phyloP scores from a whole-genome alignment of 2,329 filamentous ascomycete genomes.

The Pseudogymnoascus sp. region DNA sequence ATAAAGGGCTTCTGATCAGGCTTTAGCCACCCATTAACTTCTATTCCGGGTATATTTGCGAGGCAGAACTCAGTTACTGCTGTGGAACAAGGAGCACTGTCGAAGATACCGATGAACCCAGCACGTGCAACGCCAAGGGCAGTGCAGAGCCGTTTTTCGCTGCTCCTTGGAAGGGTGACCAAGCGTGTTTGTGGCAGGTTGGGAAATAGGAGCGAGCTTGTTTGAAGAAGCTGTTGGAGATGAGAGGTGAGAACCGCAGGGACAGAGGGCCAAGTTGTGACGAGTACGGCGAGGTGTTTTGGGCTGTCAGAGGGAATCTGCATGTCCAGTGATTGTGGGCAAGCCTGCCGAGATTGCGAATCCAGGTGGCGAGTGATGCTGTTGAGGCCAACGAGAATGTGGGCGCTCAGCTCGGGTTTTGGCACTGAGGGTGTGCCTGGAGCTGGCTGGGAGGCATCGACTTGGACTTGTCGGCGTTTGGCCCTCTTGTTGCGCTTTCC shows the following conservation, averaged over 20 bases:
- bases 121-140: slow-evolving; percentile 55
- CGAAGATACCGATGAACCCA: slow-evolving; percentile 53
- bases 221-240: slow-evolving; percentile 46
- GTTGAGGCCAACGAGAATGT: slow-evolving; percentile 57
- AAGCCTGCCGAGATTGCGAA: slow-evolving; percentile 15
- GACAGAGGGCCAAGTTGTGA: slow-evolving; percentile 50
- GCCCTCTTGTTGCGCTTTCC: slow-evolving; percentile 51
- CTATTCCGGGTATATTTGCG: slow-evolving; percentile 42
- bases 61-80: slow-evolving; percentile 49
- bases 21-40: slow-evolving; percentile 46
- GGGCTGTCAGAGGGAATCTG: background rate
- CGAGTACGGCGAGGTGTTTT: slow-evolving; percentile 38
- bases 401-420: slow-evolving; percentile 45
- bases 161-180: slow-evolving; percentile 53
- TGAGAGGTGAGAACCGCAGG: slow-evolving; percentile 52
- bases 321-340: slow-evolving; percentile 10
- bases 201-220: slow-evolving; percentile 38
- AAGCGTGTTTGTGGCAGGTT: slow-evolving; percentile 42
- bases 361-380: slow-evolving; percentile 51
- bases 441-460: slow-evolving; percentile 21
- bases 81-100: slow-evolving; percentile 47
- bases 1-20: slow-evolving; percentile 36
- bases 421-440: slow-evolving; percentile 20
- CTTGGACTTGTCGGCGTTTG: slow-evolving; percentile 35
- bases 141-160: slow-evolving; percentile 48